Evolutionary conservation across 2,329 filamentous ascomycete species (phyloP), one percentile per base, ranked within the genome.

Genomic region (Leptosphaerulina australis): DNA sequence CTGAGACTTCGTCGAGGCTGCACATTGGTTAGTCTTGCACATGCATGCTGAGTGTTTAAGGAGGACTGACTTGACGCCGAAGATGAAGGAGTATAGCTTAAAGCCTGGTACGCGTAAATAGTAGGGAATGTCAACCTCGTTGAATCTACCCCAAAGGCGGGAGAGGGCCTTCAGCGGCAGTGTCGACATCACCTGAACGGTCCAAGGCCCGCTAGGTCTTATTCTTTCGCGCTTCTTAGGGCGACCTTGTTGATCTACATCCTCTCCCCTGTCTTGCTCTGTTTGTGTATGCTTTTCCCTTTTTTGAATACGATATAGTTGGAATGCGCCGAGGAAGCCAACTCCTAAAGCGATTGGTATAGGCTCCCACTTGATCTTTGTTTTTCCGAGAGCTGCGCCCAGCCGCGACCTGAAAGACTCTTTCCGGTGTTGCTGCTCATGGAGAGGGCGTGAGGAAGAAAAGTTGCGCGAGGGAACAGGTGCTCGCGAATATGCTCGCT

Each of bases 171-270:
- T 97, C 55, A 97, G 79, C 25, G 92, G 92, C 53, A 97, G 78
- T 2, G 91, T 96, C 6, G 91, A 95, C 88, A 97, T 96, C 70
- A 97, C 83, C 70, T 92, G 89, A 41, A 97, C 90, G 68, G 93
- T 90, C 87, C 92, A 96, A 72, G 92, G 91, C 20, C 92, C 92
- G 48, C 90, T 89, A 2, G 90, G 91, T 28, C 88, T 82, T 65
- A 96, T 85, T 51, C 86, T 82, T 37, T 82, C 77, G 55, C 84
- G 77, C 66, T 74, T 78, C 55, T 77, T 79, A 26, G 80, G 81
- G 33, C 74, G 72, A 3, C 75, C 76, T 28, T 72, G 67, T 28
- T 49, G 50, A 25, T 69, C 68, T 3, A 50, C 55, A 77, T 83
- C 74, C 67, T 80, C 76, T 71, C 83, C 59, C 22, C 74, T 64